Conservation (phyloP, 495 filamentous ascomycete genomes). For the Cryomyces antarcticus region DNA sequence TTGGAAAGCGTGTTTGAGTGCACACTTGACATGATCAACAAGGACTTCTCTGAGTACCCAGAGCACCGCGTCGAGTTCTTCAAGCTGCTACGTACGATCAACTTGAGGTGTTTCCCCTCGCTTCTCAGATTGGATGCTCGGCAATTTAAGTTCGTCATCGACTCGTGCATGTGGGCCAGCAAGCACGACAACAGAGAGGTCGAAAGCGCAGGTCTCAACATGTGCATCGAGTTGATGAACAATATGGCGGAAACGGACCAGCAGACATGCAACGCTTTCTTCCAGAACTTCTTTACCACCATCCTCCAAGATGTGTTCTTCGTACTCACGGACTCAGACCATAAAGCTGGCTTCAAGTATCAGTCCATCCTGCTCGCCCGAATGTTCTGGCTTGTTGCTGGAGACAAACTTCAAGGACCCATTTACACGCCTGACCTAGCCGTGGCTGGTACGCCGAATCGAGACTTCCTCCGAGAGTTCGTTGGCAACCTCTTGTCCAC, state of each 20-base stretch:
- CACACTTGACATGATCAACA: slow-evolving; percentile 99
- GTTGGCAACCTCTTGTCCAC: slow-evolving; percentile 68
- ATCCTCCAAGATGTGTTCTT: slow-evolving; percentile 98
- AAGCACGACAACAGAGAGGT: slow-evolving; percentile 99
- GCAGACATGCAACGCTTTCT: slow-evolving; percentile 77
- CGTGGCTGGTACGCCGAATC: slow-evolving; percentile 63
- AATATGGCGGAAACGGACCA: slow-evolving; percentile 88
- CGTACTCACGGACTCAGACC: slow-evolving; percentile 88
- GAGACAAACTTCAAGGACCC: slow-evolving; percentile 74
- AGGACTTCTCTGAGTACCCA: slow-evolving; percentile 97
- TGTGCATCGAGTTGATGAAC: slow-evolving; percentile 95
- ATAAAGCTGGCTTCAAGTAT: slow-evolving; percentile 97
- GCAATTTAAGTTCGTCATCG: slow-evolving; percentile 98
- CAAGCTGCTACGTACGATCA: slow-evolving; percentile 86
- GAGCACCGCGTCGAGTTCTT: slow-evolving; percentile 98
- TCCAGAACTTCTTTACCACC: slow-evolving; percentile 84
- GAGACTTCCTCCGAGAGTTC: slow-evolving; percentile 72
- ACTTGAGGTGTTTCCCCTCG: slow-evolving; percentile 83
- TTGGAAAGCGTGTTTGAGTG: slow-evolving; percentile 99
- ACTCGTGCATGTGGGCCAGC: slow-evolving; percentile 98
- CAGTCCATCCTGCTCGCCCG: slow-evolving; percentile 83
- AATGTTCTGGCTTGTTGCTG: slow-evolving; percentile 84
- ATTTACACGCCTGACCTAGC: slow-evolving; percentile 72
- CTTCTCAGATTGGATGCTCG: slow-evolving; percentile 81
- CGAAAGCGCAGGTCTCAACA: slow-evolving; percentile 90